Evolutionary conservation across 1,284 basidiomycete species (phyloP), one percentile per base, ranked within the genome.

Genomic region (Calocybe gambosa): DNA sequence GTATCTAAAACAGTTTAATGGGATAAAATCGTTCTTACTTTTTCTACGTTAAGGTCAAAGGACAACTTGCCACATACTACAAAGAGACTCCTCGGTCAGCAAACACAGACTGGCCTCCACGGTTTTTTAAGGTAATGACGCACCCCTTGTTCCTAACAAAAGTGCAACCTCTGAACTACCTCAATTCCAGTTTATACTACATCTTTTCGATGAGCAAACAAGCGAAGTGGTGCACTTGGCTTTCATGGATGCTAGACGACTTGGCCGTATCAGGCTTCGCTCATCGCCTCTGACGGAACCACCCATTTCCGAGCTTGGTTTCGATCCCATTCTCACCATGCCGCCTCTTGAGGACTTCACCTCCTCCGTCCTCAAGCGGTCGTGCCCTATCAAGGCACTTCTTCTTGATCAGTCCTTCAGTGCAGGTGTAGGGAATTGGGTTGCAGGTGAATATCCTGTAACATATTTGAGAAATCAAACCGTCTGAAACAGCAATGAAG

Each of bases 391-490:
- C 53, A 93, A 92, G 56, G 81, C 85, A 1, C 69, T 92, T 10
- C 72, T 93, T 12, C 75, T 93, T 39, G 84, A 93, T 62, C 89
- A 92, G 61, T 78, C 81, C 0, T 89, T 89, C 66, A 84, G 78
- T 51, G 85, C 85, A 2, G 89, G 89, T 0, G 77, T 93, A 2
- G 89, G 89, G 0, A 93, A 92, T 61, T 91, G 86, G 85, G 78
- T 90, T 1, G 87, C 87, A 54, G 86, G 86, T 79, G 54, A 50
- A 45, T 40, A 41, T 31, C 29, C 13, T n/a, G 6, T 4, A 8
- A 31, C n/a, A 18, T 31, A 19, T n/a, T 10, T 31, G 8, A 31
- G 29, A 31, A n/a, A n/a, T n/a, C n/a, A n/a, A n/a, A n/a, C 29
- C 29, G 9, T 26, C 9, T 13, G 6, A 13, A 10, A 8, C 12